These are phyloP conservation scores for Porcisia hertigi DNA, from an alignment of 208 protist genomes.

Conservation along the genomic window DNA sequence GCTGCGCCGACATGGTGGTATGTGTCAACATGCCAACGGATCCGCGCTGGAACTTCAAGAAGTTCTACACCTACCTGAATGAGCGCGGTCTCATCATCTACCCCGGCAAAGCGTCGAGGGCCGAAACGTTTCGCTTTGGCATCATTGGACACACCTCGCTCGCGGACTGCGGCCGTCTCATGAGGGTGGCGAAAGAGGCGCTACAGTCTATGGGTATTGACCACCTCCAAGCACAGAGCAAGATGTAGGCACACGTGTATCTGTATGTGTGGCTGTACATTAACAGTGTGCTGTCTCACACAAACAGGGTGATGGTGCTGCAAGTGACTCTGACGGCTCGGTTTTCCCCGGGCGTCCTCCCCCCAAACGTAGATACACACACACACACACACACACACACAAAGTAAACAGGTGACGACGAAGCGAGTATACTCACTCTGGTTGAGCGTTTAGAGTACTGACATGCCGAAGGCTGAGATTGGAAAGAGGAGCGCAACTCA, in stretches of 20 bases:
- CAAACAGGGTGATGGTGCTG: neutral
- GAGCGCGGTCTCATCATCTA: conserved; percentile 79
- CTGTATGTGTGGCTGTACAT: neutral
- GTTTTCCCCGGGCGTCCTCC: neutral
- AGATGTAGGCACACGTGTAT: conserved; percentile 28
- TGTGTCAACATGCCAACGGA: conserved; percentile 83
- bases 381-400: neutral
- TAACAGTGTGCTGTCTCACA: neutral
- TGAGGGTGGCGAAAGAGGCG: conserved; percentile 54
- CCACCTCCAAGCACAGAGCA: conserved; percentile 39
- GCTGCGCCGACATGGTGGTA: conserved; percentile 79
- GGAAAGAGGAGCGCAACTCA: neutral
- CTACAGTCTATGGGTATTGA: conserved; percentile 66
- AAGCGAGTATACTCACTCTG: neutral
- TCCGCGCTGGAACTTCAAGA: conserved; percentile 83
- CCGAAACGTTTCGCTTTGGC: conserved; percentile 86
- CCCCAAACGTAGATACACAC: too few relatives aligned
- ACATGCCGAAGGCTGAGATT: neutral
- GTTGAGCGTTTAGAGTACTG: neutral
- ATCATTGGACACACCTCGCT: conserved; percentile 77
- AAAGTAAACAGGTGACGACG: neutral
- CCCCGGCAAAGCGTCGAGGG: conserved; percentile 83
- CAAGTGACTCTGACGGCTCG: neutral
- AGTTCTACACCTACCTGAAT: conserved; percentile 83
- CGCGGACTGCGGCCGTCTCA: conserved; percentile 46